Base-by-base conservation (phyloP, 805 yeast species). In the Ogataea salicorniae region DNA sequence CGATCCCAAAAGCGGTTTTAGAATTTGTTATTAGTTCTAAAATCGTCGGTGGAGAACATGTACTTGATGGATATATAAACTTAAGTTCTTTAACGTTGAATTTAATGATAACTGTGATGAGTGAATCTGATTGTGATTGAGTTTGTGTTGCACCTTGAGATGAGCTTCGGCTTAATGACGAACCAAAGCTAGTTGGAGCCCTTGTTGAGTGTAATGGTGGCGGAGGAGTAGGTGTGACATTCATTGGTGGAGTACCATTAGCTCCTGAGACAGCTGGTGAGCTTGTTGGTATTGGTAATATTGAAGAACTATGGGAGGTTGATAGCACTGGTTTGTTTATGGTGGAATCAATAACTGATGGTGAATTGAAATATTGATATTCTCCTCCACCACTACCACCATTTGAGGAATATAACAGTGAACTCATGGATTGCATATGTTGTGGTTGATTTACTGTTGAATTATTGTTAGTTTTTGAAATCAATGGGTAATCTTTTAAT, bases 1-100 rank as follows among this genome's bases (percentile, higher is more conserved):
- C 66, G 33, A 82, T 76, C n/a, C 77, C 75, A 63, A 91, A 91
- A 22, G 91, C 86, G 43, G 75, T 71, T 46, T 79, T 80, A 15
- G 88, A 89, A 61, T 89, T 90, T 47, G 85, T 87, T 13, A 89
- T 57, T n/a, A 91, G 67, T 64, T 91, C 98, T 29, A 75, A 59
- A 37, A 83, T 68, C 0, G 94, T 83, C 2, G 98, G 98, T 6
- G 95, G 84, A 0, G 95, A 84, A 40, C 84, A 79, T 52, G 80
- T 78, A 41, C 73, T 64, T 5, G 80, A 73, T 14, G 86, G 79
- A 63, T 76, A 91, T 3, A 79, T 75, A 58, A 91, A 84, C 40
- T 81, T 77, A 45, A 90, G 75, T 26, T 69, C 71, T 34, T 77
- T 75, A 7, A 76, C 69, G 14, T 78, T 73, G 59, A 79, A 86